Base-by-base conservation (phyloP, 371 early-diverging fungal species). In the Mucor lusitanicus region DNA sequence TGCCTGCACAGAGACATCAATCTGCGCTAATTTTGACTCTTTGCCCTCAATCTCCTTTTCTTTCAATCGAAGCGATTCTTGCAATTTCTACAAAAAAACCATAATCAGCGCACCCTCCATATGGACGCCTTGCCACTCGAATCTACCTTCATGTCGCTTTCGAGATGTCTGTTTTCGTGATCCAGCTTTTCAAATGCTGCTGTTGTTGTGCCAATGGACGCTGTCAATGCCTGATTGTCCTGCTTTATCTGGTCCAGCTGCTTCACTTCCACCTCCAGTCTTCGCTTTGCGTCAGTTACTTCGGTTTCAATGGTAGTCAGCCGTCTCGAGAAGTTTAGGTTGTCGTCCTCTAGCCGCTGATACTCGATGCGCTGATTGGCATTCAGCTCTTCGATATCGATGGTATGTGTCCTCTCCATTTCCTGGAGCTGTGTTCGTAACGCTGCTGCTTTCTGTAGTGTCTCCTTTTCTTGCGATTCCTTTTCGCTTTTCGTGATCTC, bases 311-410 rank as follows among this genome's bases (percentile, higher is more conserved):
- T 58, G 11, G 71, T 61, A 7, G 65, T 59, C 3, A 74, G 59
- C 23, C 71, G 66, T 15, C 78, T 69, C 21, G 67, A 68, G 39
- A 64, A 65, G 3, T 76, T 76, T 27, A 81, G 37, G 3, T 65
- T 67, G 7, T 76, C 68, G 32, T 81, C 81, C 59, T 76, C 73
- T 9, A 81, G 27, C 39, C 69, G 69, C 58, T 80, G 80, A 17
- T 54, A 61, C 40, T 77, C 74, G 15, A 80, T 72, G 9, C 77
- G 68, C n/a, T 75, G 80, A 23, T 70, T 63, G 12, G 75, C 68
- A 32, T 77, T 72, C 13, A 75, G 15, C 11, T 73, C 65, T 60
- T 73, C 74, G 30, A 76, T 55, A 33, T 76, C 68, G 17, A 54
- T 64, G 0, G 28, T 53, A 67, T 80, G 75, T 13, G 64, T 35